Evolutionary conservation across 2,329 filamentous ascomycete genomes (phyloP), one percentile per base, ranked within the genome.

Genomic region (Ascochyta pisi): DNA sequence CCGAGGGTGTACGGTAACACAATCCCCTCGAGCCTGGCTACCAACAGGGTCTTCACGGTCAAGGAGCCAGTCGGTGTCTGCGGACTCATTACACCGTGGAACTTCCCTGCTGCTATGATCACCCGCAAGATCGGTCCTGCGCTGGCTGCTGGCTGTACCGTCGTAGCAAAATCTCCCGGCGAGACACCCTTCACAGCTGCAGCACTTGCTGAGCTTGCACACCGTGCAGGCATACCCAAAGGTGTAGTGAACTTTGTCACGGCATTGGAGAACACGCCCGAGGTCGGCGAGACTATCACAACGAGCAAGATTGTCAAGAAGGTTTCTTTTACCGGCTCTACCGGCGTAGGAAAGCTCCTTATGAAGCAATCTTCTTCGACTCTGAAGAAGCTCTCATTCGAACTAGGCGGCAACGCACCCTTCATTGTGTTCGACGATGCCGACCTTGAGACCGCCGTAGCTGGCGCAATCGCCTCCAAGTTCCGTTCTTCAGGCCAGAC

Each of bases 371-470:
- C 89, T 10, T 86, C 92, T 0, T 84, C 85, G 37, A 96, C 92
- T 0, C 79, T 92, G 26, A 98, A 98, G 84, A 91, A 91, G 73
- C 81, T 91, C 1, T 95, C 91, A 0, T 90, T 96, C 75, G 94
- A 98, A 75, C 88, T 98, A 1, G 94, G 94, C 50, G 95, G 94
- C 43, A 98, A 98, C 74, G 91, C 94, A 0, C 94, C 94, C 1
- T 96, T 97, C 74, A 97, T 98, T 64, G 92, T 98, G 31, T 98
- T 98, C 71, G 92, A 98, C 70, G 94, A 98, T 70, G 91, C 94
- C 19, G 91, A 98, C 71, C 79, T 98, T 19, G 93, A 97, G 56
- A 79, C 82, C 4, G 95, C 95, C 2, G 92, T 98, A 1, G 80
- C 86, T 0, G 94, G 93, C 24, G 92, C 92, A 43, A 85, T 98